Base-by-base conservation (phyloP, 768 basidiomycete species). In the Boletus rex-veris region DNA sequence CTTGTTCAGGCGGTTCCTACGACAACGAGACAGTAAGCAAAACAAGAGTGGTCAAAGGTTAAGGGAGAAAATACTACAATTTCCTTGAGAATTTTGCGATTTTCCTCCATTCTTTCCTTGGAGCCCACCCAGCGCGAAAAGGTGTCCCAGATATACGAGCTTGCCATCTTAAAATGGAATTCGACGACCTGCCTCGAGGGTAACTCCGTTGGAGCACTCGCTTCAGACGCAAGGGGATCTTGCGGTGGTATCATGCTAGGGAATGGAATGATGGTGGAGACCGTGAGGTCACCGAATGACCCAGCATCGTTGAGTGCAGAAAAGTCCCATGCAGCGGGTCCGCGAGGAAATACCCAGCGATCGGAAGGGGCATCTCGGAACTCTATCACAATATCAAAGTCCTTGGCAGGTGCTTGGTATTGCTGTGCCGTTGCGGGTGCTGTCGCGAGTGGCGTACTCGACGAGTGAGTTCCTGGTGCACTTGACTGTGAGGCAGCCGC, bases 321-420 rank as follows among this genome's bases (percentile, higher is more conserved):
- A 19, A 77, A 73, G 57, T 86, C 80, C 55, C 75, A 82, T 30
- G 77, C 69, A 8, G 77, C 77, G 6, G 77, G 73, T 19, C 80
- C 82, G 31, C 86, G 80, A 48, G 89, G 88, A 50, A 91, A 74
- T 7, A 86, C 60, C 80, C 82, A 85, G n/a, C 83, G 79, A 44
- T 88, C 86, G 40, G 74, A 73, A 3, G 81, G 75, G 5, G 73
- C 70, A 61, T 90, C 89, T 46, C 76, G 71, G 58, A 88, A 90
- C 62, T 88, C 86, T 48, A 92, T 63, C 21, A 90, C 80, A 2
- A 92, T 64, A 64, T 91, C 89, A 61, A 84, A 88, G n/a, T 81
- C 79, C 62, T 79, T 84, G 33, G 76, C 64, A 16, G 79, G 64
- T 28, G 57, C 21, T 52, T 61, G 66, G 54, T 58, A 66, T 52